These are phyloP conservation scores for Venturia effusa DNA, from an alignment of 2,329 filamentous ascomycete genomes.

Conservation along the genomic window DNA sequence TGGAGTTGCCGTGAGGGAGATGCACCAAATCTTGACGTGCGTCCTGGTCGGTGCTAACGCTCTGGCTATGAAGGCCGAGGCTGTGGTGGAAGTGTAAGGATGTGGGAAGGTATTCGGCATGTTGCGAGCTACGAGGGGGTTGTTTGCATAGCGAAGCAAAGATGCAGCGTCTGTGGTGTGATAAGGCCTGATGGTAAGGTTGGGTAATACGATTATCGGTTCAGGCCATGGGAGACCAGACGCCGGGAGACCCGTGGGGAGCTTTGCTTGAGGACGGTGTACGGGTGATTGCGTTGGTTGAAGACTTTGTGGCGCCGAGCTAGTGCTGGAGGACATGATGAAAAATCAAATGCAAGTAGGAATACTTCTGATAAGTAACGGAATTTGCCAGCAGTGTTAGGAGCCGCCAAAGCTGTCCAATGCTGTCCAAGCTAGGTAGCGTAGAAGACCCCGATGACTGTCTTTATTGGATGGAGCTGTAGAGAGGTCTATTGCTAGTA, in stretches of 20 bases:
- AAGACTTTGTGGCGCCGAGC: not conserved
- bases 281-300: not conserved
- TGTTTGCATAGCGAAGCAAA: conserved; percentile 1
- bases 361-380: not conserved
- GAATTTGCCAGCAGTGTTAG: not conserved
- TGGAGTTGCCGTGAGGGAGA: not conserved
- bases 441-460: too few relatives aligned
- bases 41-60: not conserved
- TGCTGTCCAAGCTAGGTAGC: not conserved
- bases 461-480: not conserved
- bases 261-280: not conserved
- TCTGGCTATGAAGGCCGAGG: conserved; percentile 3
- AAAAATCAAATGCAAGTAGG: too few relatives aligned
- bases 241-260: not conserved
- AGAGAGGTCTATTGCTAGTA: not conserved
- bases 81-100: conserved; percentile 1
- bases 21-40: not conserved
- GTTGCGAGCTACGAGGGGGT: not conserved
- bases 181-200: conserved; percentile 4
- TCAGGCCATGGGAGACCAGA: not conserved
- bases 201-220: not conserved
- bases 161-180: conserved; percentile 3
- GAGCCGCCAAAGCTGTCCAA: not conserved
- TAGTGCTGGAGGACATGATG: not conserved
- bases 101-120: conserved; percentile 9